A percentile compares a stretch with the other conserved stretches of the same genome.
phyloP scores from a whole-genome alignment of 768 basidiomycete species.

The Tylopilus sp. region DNA sequence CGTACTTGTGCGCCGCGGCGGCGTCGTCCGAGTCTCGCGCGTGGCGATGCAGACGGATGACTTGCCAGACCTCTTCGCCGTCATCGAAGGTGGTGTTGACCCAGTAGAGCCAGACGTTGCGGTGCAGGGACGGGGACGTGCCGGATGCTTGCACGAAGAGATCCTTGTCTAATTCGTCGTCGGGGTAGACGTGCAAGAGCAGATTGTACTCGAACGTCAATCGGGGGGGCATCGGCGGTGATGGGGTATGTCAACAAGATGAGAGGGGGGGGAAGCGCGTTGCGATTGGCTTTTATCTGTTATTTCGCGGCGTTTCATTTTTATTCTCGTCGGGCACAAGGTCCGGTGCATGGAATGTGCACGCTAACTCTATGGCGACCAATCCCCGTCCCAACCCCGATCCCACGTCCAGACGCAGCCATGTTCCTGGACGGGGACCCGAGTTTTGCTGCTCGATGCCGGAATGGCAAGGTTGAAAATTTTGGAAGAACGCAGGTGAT shows the following conservation, averaged over 20 bases:
- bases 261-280: background rate
- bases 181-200: conserved; percentile 19
- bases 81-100: conserved; percentile 21
- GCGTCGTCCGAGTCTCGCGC: conserved; percentile 1
- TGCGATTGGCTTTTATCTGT: conserved; percentile 10
- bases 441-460: no score
- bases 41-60: conserved; percentile 20
- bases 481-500: no score
- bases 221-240: conserved; percentile 1
- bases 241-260: no score
- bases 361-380: background rate
- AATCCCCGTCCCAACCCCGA: no score
- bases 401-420: no score
- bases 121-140: background rate
- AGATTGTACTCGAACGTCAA: conserved; percentile 21
- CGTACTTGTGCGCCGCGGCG: conserved; percentile 12
- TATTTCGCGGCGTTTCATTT: conserved; percentile 18
- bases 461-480: no score
- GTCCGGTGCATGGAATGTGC: background rate
- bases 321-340: background rate
- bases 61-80: conserved; percentile 27
- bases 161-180: conserved; percentile 25
- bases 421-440: no score
- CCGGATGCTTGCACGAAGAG: conserved; percentile 22
- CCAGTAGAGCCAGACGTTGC: conserved; percentile 25